Base-by-base conservation (phyloP, 768 basidiomycete genomes). In the Phallus indusiatus region DNA sequence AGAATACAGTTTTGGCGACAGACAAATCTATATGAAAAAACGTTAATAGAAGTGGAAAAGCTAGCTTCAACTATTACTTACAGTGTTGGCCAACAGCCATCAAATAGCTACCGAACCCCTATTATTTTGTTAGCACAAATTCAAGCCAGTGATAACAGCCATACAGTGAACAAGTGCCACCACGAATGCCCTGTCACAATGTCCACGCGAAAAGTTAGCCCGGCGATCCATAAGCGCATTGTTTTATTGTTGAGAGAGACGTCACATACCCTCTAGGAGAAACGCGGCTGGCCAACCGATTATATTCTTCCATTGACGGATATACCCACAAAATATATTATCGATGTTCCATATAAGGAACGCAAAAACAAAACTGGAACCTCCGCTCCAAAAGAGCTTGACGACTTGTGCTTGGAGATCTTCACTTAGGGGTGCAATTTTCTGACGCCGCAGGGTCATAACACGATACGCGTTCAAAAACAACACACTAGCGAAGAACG, bases 281-380 rank as follows among this genome's bases (percentile, higher is more conserved):
- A 88, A 86, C 6, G 84, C 85, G 12, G 67, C 60, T 8, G 86
- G 86, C 84, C 84, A 86, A 0, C 84, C 83, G 9, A 86, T 49
- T 8, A 63, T 54, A 2, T 75, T 66, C 66, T 86, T 87, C 78
- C 80, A 81, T 9, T 64, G 60, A 9, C 83, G 85, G 51, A 87
- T 64, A 16, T 70, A 68, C 54, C 74, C 73, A 67, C 89, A 92
- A 64, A 85, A 89, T 9, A 86, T 75, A 64, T 90, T 90, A 68
- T 92, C 89, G 62, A 90, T 62, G 66, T 90, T 92, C 88, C 88
- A 90, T 21, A 89, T 72, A 12, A 81, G 67, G 67, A 90, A 90
- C 0, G 85, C 89, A 6, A 81, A 64, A 0, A 76, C 73, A 65
- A 90, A 90, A 9, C 79, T 70, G 1, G 64, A 70, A 7, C 79